Percentiles rank a stretch among this genome's conserved stretches.
phyloP scores from a whole-genome alignment of 768 basidiomycete species.

The Clavaria fumosa region DNA sequence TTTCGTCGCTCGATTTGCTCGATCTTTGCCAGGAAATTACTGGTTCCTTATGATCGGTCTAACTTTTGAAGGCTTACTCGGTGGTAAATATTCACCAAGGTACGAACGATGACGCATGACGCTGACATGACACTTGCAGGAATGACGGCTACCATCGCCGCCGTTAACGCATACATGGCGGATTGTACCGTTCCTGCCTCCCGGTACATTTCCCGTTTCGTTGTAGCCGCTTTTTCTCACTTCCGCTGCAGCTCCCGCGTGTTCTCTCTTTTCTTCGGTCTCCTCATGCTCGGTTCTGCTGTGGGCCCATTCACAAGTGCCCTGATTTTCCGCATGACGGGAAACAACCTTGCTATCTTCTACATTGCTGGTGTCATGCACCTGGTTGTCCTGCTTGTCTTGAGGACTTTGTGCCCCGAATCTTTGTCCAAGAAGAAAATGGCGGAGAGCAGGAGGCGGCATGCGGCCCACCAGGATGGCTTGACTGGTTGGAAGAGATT shows the following conservation, averaged over 20 bases:
- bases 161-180: slow-evolving; percentile 50
- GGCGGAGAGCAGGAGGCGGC: slow-evolving; percentile 21
- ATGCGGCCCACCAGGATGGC: slow-evolving; percentile 9
- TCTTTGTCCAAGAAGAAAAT: slow-evolving; percentile 44
- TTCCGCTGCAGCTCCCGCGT: slow-evolving; percentile 33
- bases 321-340: slow-evolving; percentile 43
- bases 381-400: slow-evolving; percentile 29
- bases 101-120: too few relatives aligned
- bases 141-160: slow-evolving; percentile 31
- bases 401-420: slow-evolving; percentile 60
- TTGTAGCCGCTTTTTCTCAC: neutral
- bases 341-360: slow-evolving; percentile 48
- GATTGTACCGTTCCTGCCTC: slow-evolving; percentile 43
- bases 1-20: slow-evolving; percentile 41
- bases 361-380: slow-evolving; percentile 44
- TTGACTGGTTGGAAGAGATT: slow-evolving; percentile 27
- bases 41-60: slow-evolving; percentile 61
- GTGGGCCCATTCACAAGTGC: slow-evolving; percentile 64
- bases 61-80: slow-evolving; percentile 50
- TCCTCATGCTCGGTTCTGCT: slow-evolving; percentile 60
- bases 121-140: too few relatives aligned
- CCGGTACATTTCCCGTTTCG: slow-evolving; percentile 25
- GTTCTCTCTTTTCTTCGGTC: slow-evolving; percentile 51
- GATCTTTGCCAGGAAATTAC: slow-evolving; percentile 62
- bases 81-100: too few relatives aligned